Evolutionary conservation across 2,329 filamentous ascomycete species (phyloP).

Genomic region (Pezicula neosporulosa): DNA sequence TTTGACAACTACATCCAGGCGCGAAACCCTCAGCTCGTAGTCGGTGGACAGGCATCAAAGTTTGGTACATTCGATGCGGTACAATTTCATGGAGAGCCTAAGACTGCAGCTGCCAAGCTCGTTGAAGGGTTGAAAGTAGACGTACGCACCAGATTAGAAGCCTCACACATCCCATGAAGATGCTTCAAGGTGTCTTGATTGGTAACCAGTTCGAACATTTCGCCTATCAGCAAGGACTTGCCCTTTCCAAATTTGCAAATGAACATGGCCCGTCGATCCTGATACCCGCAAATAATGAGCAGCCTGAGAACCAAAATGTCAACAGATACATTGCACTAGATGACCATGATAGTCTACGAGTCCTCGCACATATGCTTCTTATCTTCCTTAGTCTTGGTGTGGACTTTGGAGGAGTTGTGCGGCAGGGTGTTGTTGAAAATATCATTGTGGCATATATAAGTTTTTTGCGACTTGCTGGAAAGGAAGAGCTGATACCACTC

Average conservation of each 20-base stretch:
- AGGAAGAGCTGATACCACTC: slow-evolving; percentile 77
- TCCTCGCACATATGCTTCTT: slow-evolving; percentile 68
- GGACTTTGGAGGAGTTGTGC: slow-evolving; percentile 37
- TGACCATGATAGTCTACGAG: slow-evolving; percentile 62
- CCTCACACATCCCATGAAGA: slow-evolving; percentile 63
- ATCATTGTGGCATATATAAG: slow-evolving; percentile 80
- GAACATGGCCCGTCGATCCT: slow-evolving; percentile 37
- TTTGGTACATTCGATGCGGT: slow-evolving; percentile 64
- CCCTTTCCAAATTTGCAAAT: slow-evolving; percentile 45
- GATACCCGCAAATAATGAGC: slow-evolving; percentile 35
- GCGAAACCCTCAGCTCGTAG: slow-evolving; percentile 48
- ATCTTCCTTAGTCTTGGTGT: slow-evolving; percentile 59
- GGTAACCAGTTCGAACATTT: slow-evolving; percentile 56
- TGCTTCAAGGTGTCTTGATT: slow-evolving; percentile 73
- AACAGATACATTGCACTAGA: slow-evolving; percentile 50
- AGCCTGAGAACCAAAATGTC: slow-evolving; percentile 32
- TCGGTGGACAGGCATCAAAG: slow-evolving; percentile 51
- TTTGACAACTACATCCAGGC: slow-evolving; percentile 69
- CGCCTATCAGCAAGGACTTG: slow-evolving; percentile 55
- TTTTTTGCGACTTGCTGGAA: slow-evolving; percentile 66
- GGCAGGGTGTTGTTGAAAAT: slow-evolving; percentile 53
- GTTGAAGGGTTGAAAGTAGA: slow-evolving; percentile 57
- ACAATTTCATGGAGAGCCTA: slow-evolving; percentile 55
- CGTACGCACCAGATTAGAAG: slow-evolving; percentile 52
- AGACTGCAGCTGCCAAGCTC: slow-evolving; percentile 53